Percentiles rank a stretch among this genome's conserved stretches.
These are phyloP conservation scores for Talaromyces sp. DNA, from an alignment of 2,329 filamentous ascomycete species.

Conservation along the genomic window DNA sequence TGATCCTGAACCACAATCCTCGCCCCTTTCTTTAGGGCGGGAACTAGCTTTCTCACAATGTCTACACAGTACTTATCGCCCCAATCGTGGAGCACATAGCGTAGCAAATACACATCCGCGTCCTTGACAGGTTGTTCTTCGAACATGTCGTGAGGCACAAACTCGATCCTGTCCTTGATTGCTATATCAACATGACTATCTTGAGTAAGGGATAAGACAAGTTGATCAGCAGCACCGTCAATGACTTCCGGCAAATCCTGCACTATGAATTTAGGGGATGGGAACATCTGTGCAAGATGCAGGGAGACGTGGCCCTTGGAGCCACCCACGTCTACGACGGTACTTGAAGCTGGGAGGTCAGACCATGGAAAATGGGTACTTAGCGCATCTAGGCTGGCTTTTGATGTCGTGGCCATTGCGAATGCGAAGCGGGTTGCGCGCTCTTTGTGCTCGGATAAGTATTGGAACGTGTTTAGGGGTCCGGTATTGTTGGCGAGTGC, in stretches of 20 bases:
- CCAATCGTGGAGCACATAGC: slow-evolving; percentile 43
- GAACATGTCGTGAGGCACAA: slow-evolving; percentile 16
- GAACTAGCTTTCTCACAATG: slow-evolving; percentile 34
- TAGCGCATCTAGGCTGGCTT: slow-evolving; percentile 9
- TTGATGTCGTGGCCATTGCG: slow-evolving; percentile 18
- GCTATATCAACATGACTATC: neutral
- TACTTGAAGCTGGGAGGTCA: neutral
- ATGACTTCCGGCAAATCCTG: slow-evolving; percentile 44
- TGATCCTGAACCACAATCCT: slow-evolving; percentile 20
- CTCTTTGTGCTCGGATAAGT: slow-evolving; percentile 5
- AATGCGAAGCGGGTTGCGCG: slow-evolving; percentile 15
- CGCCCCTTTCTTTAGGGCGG: slow-evolving; percentile 21
- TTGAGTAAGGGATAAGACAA: neutral
- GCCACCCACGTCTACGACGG: slow-evolving; percentile 42
- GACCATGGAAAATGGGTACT: slow-evolving; percentile 10
- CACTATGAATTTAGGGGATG: slow-evolving; percentile 53
- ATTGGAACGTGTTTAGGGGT: slow-evolving; percentile 16
- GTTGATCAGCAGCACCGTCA: slow-evolving; percentile 1
- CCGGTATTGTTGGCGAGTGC: slow-evolving; percentile 16
- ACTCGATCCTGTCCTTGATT: neutral
- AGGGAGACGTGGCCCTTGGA: slow-evolving; percentile 55
- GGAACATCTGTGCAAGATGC: slow-evolving; percentile 51
- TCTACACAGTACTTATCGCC: slow-evolving; percentile 34
- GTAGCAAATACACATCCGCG: slow-evolving; percentile 36
- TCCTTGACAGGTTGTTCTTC: slow-evolving; percentile 29